phyloP scores from a whole-genome alignment of 768 basidiomycete genomes.

The Pulveroboletus sp. region DNA sequence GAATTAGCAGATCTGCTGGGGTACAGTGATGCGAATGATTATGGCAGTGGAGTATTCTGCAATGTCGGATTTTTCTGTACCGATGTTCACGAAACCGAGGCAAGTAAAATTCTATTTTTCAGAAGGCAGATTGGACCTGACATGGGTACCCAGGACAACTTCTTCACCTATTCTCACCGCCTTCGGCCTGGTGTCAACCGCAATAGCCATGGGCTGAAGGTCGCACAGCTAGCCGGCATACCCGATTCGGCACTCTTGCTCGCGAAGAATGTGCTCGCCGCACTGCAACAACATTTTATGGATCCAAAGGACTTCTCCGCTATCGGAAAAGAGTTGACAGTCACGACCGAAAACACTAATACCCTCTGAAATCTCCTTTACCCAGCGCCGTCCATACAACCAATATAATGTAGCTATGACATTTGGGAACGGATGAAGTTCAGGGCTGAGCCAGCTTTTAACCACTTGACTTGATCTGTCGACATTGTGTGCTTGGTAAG shows the following conservation, averaged over 20 bases:
- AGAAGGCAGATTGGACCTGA: background rate
- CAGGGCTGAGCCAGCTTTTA: conserved; percentile 83
- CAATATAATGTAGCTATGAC: conserved; percentile 10
- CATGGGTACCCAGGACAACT: conserved; percentile 51
- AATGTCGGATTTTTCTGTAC: conserved; percentile 87
- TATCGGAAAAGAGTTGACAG: conserved; percentile 29
- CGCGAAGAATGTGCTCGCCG: conserved; percentile 53
- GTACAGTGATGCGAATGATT: conserved; percentile 41
- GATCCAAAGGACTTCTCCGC: conserved; percentile 29
- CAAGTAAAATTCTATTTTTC: conserved; percentile 34
- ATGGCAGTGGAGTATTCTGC: conserved; percentile 47
- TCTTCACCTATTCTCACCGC: conserved; percentile 82
- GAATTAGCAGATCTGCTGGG: conserved; percentile 86
- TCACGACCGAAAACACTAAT: background rate
- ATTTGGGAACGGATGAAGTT: conserved; percentile 79
- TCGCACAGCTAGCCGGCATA: conserved; percentile 85
- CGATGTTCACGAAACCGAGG: conserved; percentile 75
- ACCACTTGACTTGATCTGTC: conserved; percentile 86
- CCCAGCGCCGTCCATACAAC: background rate
- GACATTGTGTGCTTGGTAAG: conserved; percentile 87
- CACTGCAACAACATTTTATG: conserved; percentile 30
- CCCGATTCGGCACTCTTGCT: conserved; percentile 59
- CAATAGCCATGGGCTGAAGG: conserved; percentile 88
- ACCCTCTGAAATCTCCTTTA: background rate
- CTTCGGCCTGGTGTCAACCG: conserved; percentile 82